Conservation (phyloP, 768 basidiomycete species). For the Tylopilus cervinicoccineus region DNA sequence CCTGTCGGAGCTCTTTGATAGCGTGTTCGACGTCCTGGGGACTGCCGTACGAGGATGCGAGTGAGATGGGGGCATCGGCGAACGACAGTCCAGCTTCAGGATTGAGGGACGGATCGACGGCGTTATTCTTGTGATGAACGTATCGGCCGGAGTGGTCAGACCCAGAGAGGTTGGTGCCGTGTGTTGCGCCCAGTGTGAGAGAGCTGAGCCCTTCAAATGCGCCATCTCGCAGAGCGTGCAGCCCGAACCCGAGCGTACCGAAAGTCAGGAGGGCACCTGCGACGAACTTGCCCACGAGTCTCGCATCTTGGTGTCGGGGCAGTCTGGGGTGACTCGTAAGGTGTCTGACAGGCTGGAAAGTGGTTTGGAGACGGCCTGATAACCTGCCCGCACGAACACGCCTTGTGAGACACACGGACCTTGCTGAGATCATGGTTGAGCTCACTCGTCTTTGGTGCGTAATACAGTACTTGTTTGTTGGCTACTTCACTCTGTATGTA, state of each 20-base stretch:
- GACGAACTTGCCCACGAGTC: slow-evolving; percentile 10
- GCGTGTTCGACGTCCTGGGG: slow-evolving; percentile 44
- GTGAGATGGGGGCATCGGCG: neutral
- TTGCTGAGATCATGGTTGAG: neutral
- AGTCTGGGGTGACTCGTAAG: neutral
- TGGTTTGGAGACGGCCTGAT: neutral
- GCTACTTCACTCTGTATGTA: too few species aligned
- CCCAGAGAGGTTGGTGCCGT: neutral
- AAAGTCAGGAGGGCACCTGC: slow-evolving; percentile 18
- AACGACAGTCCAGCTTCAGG: neutral
- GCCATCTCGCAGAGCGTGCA: slow-evolving; percentile 12
- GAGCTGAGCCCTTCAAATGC: slow-evolving; percentile 3
- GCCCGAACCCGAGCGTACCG: slow-evolving; percentile 17
- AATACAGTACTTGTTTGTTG: too few species aligned
- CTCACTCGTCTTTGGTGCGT: neutral
- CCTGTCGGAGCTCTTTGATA: slow-evolving; percentile 47
- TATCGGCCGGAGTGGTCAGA: neutral
- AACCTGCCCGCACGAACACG: neutral
- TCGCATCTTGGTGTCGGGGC: slow-evolving; percentile 4
- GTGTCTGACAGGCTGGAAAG: slow-evolving; percentile 3
- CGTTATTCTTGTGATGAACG: slow-evolving; percentile 7
- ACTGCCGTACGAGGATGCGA: slow-evolving; percentile 40
- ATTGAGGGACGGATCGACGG: neutral
- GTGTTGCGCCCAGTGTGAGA: neutral
- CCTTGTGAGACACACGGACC: neutral